phyloP scores from a whole-genome alignment of 2,329 filamentous ascomycete species.

The Trichoderma citrinoviride region DNA sequence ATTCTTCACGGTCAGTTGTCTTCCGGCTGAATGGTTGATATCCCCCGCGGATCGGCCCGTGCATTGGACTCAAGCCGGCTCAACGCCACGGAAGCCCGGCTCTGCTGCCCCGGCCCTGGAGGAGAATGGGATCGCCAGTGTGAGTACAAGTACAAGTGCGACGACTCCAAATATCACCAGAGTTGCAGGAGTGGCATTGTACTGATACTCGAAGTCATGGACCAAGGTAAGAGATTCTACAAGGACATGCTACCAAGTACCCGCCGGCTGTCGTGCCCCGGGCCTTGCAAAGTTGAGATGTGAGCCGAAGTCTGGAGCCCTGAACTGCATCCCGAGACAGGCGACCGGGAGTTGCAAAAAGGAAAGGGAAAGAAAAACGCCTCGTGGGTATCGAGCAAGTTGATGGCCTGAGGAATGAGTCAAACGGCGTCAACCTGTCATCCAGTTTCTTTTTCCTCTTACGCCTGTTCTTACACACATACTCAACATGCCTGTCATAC shows the following conservation, averaged over 20 bases:
- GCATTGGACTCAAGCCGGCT: neutral
- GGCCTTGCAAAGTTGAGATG: neutral
- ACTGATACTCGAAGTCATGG: no score
- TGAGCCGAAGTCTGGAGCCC: neutral
- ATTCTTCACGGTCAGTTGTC: no score
- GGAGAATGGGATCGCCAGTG: neutral
- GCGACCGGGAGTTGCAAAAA: no score
- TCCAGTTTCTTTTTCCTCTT: no score
- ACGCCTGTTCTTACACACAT: no score
- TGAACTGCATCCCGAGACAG: slow-evolving; percentile 3
- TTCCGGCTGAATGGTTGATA: slow-evolving; percentile 8
- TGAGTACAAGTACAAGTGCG: neutral
- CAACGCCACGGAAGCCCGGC: slow-evolving; percentile 1
- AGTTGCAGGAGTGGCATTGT: no score
- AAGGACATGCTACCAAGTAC: no score
- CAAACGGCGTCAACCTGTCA: no score
- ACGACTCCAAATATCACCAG: neutral
- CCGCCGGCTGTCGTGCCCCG: neutral
- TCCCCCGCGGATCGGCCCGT: slow-evolving; percentile 15
- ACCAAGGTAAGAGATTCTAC: no score
- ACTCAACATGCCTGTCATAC: neutral
- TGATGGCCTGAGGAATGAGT: no score
- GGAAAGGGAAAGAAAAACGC: neutral
- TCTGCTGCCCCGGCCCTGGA: slow-evolving; percentile 1
- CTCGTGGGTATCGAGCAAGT: neutral